A percentile compares a stretch with the other conserved stretches of the same genome.
Conservation (phyloP, 2,329 filamentous ascomycete genomes). For the Ophiocordyceps camponoti-leonardi region DNA sequence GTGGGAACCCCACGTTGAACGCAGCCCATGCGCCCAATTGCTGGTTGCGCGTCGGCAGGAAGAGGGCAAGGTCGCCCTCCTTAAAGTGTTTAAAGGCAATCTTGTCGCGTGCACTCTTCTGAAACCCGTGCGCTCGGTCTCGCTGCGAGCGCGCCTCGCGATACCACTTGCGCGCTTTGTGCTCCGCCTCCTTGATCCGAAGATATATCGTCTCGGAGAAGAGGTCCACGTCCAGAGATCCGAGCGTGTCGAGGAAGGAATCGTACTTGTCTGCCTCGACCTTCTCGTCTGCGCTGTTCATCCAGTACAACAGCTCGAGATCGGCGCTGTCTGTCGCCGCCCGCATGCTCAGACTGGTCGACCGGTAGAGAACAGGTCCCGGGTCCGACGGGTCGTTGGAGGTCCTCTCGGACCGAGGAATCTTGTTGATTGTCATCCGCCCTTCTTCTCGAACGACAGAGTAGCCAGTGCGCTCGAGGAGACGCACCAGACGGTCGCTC, state of each 20-base stretch:
- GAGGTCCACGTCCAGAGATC: constrained; percentile 65
- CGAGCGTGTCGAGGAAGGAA: constrained; percentile 54
- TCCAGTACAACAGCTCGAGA: constrained; percentile 67
- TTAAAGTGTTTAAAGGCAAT: constrained; percentile 95
- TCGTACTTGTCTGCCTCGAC: constrained; percentile 59
- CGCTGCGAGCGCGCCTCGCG: constrained; percentile 75
- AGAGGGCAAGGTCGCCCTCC: constrained; percentile 84
- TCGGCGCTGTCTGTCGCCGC: constrained; percentile 45
- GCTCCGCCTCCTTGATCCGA: constrained; percentile 82
- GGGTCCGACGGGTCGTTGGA: constrained; percentile 40
- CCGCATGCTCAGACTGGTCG: constrained; percentile 33
- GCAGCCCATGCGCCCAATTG: constrained; percentile 92
- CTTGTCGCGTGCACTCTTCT: constrained; percentile 83
- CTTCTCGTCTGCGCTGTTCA: constrained; percentile 47
- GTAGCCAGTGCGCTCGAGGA: constrained; percentile 79
- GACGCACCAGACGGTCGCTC: constrained; percentile 64
- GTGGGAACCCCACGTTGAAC: constrained; percentile 93
- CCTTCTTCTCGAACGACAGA: constrained; percentile 58
- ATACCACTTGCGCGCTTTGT: constrained; percentile 83
- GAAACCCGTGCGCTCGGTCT: constrained; percentile 65
- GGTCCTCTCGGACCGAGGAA: constrained; percentile 40
- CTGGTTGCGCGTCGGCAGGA: constrained; percentile 87
- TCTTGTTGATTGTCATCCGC: constrained; percentile 58
- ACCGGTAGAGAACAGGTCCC: constrained; percentile 33
- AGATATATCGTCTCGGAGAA: constrained; percentile 78